A percentile compares a stretch with the other conserved stretches of the same genome.
phyloP scores from a whole-genome alignment of 176 grass and related monocot species.

The Themeda triandra region DNA sequence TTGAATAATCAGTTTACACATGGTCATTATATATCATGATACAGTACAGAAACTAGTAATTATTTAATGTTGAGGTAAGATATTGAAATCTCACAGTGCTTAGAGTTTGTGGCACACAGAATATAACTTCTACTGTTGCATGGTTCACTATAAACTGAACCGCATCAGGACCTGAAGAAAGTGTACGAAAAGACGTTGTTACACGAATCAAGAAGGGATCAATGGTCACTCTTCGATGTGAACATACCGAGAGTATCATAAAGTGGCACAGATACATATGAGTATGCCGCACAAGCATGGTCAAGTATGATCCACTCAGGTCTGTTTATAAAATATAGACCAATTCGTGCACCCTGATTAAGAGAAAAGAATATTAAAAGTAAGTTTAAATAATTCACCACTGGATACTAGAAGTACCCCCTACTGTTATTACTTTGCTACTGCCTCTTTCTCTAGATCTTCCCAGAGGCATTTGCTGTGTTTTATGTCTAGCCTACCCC shows the following conservation, averaged over 20 bases:
- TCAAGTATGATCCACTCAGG: conserved; percentile 93
- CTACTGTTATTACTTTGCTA: background rate
- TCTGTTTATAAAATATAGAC: conserved; percentile 95
- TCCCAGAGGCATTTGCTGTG: background rate
- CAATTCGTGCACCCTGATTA: conserved; percentile 74
- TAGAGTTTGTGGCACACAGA: conserved; percentile 93
- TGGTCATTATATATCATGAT: background rate
- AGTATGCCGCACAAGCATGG: conserved; percentile 92
- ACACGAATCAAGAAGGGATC: conserved; percentile 6
- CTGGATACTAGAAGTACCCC: background rate
- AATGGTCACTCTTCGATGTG: background rate
- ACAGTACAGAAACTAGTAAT: background rate
- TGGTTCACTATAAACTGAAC: conserved; percentile 94
- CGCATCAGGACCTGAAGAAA: conserved; percentile 89
- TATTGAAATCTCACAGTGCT: conserved; percentile 53
- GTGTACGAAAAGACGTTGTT: conserved; percentile 2
- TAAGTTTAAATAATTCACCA: conserved; percentile 5
- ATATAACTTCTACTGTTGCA: conserved; percentile 82
- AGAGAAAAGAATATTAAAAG: conserved; percentile 9
- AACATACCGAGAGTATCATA: conserved; percentile 92
- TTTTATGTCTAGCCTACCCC: background rate
- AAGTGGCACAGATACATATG: conserved; percentile 82
- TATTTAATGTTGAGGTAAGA: conserved; percentile 12
- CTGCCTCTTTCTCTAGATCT: background rate
- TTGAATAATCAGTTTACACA: background rate